Percentiles rank a stretch among this genome's conserved stretches.
Conservation (phyloP, 2,329 filamentous ascomycete genomes). For the Pezicula neosporulosa region DNA sequence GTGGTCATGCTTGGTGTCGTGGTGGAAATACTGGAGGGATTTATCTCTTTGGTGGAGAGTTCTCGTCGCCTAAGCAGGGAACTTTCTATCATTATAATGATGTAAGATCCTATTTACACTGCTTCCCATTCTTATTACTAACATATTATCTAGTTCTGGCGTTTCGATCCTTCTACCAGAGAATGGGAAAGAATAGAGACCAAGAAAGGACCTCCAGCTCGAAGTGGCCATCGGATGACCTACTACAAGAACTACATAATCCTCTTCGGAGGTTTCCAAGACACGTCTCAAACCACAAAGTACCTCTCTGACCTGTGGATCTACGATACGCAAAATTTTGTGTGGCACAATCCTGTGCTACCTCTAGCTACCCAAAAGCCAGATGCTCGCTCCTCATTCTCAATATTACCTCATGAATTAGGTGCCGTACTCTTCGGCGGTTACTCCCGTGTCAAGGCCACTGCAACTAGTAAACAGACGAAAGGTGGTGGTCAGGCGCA, state of each 20-base stretch:
- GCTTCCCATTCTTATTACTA: background rate
- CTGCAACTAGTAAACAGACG: conserved; percentile 58
- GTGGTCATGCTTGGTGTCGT: conserved; percentile 91
- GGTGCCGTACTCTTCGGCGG: conserved; percentile 91
- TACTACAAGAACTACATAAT: conserved; percentile 97
- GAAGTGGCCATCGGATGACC: conserved; percentile 93
- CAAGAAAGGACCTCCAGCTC: conserved; percentile 72
- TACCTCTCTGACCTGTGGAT: conserved; percentile 94
- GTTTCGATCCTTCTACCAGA: conserved; percentile 74
- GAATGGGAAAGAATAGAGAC: conserved; percentile 91
- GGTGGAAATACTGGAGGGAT: conserved; percentile 78
- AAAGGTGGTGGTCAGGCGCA: conserved; percentile 56
- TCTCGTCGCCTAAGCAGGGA: conserved; percentile 93
- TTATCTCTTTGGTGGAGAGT: conserved; percentile 95
- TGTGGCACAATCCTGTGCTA: conserved; percentile 75
- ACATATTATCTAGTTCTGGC: conserved; percentile 64
- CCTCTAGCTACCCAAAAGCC: conserved; percentile 81
- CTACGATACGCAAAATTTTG: conserved; percentile 84
- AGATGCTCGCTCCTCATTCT: conserved; percentile 88
- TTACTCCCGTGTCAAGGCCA: conserved; percentile 85
- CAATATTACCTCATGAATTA: conserved; percentile 82
- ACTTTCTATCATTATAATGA: conserved; percentile 99
- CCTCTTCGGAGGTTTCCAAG: conserved; percentile 94
- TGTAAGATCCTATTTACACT: conserved; percentile 15
- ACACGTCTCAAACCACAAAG: conserved; percentile 91